A percentile compares a stretch with the other conserved stretches of the same genome.
Conservation (phyloP, 805 yeast species). For the Starmerella stigmatis region DNA sequence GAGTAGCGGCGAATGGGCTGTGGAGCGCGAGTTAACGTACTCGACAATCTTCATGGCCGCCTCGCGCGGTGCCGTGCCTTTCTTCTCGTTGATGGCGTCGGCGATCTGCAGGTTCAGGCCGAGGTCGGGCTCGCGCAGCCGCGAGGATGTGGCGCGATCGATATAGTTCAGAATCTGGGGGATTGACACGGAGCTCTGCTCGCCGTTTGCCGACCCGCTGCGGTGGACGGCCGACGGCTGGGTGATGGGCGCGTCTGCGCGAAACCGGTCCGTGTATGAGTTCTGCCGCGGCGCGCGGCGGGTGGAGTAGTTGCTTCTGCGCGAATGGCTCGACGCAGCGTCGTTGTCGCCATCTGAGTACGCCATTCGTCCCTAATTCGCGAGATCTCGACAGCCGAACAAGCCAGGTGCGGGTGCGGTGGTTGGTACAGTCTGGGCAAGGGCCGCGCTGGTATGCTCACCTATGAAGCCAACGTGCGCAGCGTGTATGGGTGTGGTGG, state of each 20-base stretch:
- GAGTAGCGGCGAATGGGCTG: constrained; percentile 71
- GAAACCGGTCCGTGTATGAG: constrained; percentile 25
- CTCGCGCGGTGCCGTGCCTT: constrained; percentile 82
- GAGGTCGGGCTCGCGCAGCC: constrained; percentile 75
- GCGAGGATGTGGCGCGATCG: constrained; percentile 80
- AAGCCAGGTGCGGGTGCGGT: constrained; percentile 1
- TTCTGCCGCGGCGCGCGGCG: constrained; percentile 1
- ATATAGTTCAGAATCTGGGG: constrained; percentile 16
- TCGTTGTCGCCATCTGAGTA: neutral
- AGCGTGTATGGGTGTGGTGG: no score
- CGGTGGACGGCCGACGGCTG: constrained; percentile 5
- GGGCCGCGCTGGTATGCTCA: no score
- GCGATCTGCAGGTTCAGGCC: constrained; percentile 85
- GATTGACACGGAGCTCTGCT: constrained; percentile 7
- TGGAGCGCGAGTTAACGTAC: constrained; percentile 60
- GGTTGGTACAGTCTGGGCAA: neutral
- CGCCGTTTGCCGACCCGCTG: neutral
- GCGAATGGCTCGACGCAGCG: constrained; percentile 1
- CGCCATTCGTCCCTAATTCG: neutral
- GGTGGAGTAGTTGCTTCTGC: neutral
- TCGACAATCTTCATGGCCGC: constrained; percentile 81
- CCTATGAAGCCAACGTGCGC: no score
- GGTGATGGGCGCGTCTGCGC: constrained; percentile 20
- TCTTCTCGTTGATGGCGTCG: constrained; percentile 84
- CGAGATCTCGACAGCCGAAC: neutral